Evolutionary conservation across 2,329 filamentous ascomycete species (phyloP), one percentile per base, ranked within the genome.

Genomic region (Microsporum audouinii): DNA sequence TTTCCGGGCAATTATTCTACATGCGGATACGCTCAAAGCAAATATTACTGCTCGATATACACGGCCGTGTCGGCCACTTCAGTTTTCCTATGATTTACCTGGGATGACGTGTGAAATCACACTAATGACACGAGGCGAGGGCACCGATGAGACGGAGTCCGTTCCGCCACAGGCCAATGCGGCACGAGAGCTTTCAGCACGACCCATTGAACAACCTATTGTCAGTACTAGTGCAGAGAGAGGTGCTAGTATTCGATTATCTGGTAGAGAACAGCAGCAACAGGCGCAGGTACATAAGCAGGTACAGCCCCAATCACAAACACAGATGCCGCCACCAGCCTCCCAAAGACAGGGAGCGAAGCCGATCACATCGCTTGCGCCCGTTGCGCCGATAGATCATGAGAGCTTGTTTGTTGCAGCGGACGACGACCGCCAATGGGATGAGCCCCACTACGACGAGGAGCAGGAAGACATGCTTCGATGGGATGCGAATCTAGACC

Each of bases 111-210:
- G 82, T 65, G 81, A 85, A 61, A 86, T 84, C 67, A 86, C 82
- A 1, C 72, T 87, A 47, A 86, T 86, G 84, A 87, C 84, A 23
- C 79, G 79, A 61, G 84, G 84, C 38, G 81, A 84, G 59, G 75
- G 76, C 65, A 74, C 70, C 33, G 76, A 71, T 14, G 72, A 72
- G 17, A 70, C 72, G 31, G 67, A 71, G 3, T 73, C 77, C 3
- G 69, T 65, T 36, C 76, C 73, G 60, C 78, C 73, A 61, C 57
- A 49, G 57, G 75, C 70, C 58, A 73, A 68, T 62, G 73, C 69
- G 63, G 74, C 70, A 57, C 69, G 70, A 29, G 69, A 76, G 60
- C 65, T 77, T 27, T 76, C 75, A 29, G 72, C 76, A 57, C 72
- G 72, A 58, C 71, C 71, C 67, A 71, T 69, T 4, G 31, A 55